Conservation (phyloP, 345 rosid species). For the Orychophragmus violaceus region DNA sequence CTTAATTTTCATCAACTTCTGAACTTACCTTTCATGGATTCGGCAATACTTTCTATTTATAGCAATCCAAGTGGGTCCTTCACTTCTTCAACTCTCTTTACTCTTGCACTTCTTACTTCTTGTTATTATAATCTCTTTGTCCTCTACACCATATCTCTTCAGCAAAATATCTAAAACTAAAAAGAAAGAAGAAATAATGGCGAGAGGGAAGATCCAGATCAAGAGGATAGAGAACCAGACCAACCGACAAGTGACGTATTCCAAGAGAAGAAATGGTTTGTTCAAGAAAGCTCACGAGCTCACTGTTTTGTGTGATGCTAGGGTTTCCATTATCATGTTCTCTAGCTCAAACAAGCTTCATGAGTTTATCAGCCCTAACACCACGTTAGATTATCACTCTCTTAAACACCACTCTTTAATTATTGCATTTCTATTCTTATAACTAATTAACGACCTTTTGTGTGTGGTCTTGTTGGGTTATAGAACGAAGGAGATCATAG, state of each 20-base stretch:
- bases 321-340: slow-evolving; percentile 72
- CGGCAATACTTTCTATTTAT: slow-evolving; percentile 15
- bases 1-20: slow-evolving; percentile 38
- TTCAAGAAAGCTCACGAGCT: slow-evolving; percentile 85
- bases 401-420: slow-evolving; percentile 9
- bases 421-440: not conserved
- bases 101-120: slow-evolving; percentile 11
- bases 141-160: slow-evolving; percentile 25
- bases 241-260: slow-evolving; percentile 72
- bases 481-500: slow-evolving; percentile 63
- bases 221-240: slow-evolving; percentile 85
- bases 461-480: not conserved
- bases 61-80: slow-evolving; percentile 23
- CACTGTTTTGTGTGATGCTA: slow-evolving; percentile 74
- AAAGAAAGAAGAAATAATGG: slow-evolving; percentile 30
- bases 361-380: slow-evolving; percentile 63
- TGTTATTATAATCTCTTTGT: slow-evolving; percentile 10
- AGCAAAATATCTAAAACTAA: slow-evolving; percentile 2
- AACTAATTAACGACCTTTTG: not conserved
- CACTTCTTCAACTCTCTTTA: slow-evolving; percentile 11
- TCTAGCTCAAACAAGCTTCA: slow-evolving; percentile 65
- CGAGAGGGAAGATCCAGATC: slow-evolving; percentile 87
- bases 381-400: slow-evolving; percentile 39
- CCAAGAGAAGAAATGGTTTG: slow-evolving; percentile 68
- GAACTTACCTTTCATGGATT: slow-evolving; percentile 31